These are phyloP conservation scores for Verticillium dahliae DNA, from an alignment of 2,329 filamentous ascomycete genomes.

Conservation along the genomic window DNA sequence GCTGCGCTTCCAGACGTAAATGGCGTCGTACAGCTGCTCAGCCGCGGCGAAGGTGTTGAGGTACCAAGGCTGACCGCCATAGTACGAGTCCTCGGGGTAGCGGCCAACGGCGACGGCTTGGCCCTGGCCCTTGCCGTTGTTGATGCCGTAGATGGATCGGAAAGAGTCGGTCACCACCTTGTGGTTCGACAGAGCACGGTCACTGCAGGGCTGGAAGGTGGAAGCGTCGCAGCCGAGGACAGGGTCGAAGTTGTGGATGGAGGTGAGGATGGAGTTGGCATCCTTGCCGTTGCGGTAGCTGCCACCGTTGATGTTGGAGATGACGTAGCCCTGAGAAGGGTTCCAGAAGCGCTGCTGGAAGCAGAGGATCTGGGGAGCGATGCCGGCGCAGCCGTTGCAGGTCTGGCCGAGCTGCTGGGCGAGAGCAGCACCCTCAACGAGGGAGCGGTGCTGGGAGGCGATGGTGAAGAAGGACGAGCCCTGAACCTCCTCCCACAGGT, in stretches of 20 bases:
- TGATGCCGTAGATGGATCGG: conserved; percentile 62
- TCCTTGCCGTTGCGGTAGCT: conserved; percentile 63
- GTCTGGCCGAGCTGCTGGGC: conserved; percentile 56
- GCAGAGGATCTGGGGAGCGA: conserved; percentile 66
- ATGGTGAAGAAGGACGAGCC: conserved; percentile 77
- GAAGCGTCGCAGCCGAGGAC: conserved; percentile 56
- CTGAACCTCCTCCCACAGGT: conserved; percentile 77
- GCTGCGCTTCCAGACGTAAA: conserved; percentile 62
- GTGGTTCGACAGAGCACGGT: conserved; percentile 65
- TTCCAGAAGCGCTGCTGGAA: conserved; percentile 72
- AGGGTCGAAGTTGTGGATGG: conserved; percentile 66
- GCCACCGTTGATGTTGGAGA: conserved; percentile 62
- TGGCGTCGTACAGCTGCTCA: conserved; percentile 71
- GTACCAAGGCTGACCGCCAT: conserved; percentile 78
- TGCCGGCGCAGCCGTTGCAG: conserved; percentile 52
- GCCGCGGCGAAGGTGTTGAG: conserved; percentile 70
- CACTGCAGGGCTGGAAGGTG: conserved; percentile 75
- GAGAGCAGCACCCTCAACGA: conserved; percentile 60
- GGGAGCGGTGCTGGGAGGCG: conserved; percentile 61
- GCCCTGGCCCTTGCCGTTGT: conserved; percentile 55
- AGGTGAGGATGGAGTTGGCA: conserved; percentile 60
- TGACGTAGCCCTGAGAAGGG: conserved; percentile 48
- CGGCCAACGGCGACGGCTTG: conserved; percentile 57
- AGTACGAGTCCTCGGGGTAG: conserved; percentile 69
- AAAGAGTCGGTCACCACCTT: conserved; percentile 72